Evolutionary conservation across 495 filamentous ascomycete species (phyloP), one percentile per base, ranked within the genome.

Genomic region (Darksidea phi): DNA sequence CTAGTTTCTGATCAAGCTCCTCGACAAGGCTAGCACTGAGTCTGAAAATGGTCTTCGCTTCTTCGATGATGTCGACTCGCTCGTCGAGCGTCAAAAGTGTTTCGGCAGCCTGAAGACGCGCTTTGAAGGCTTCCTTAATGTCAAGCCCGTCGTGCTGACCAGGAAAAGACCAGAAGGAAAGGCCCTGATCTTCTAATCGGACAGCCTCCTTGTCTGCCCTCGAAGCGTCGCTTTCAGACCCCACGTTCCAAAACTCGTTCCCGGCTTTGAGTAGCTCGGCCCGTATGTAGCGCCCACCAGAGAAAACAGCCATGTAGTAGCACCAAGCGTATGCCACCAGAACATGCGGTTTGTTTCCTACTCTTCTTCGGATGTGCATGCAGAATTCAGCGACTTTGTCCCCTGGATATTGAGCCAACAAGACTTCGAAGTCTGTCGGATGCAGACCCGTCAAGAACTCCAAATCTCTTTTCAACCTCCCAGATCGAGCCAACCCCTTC

Each of bases 231-330:
- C 45, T 2, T 25, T 34, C 49, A 5, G 37, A 25, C 1, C 41
- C 54, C 59, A 43, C 26, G 55, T 57, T 17, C 80, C 78, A 83
- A 26, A 82, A 83, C 8, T 70, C 70, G 0, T 66, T 28, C 10
- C 77, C 76, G 10, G 76, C 80, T 15, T 69, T 67, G 32, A 69
- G 49, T 0, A 86, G 66, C 26, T 77, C 70, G 0, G 67, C 66
- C 15, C 81, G 75, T 21, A 86, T 78, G 67, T 75, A 80, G 2
- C 82, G 71, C 4, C 83, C 83, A 11, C 83, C 83, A 28, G 76
- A 77, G 56, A 86, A 82, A 0, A 85, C 67, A 5, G 83, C 83
- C 75, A 84, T 80, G 63, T 85, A 85, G 52, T 84, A 73, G 23
- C 82, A 77, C 82, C 82, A 85, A 1, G 77, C 74, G 63, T 84